Conservation (phyloP, 1,284 basidiomycete genomes). For the Inonotus hispidus region DNA sequence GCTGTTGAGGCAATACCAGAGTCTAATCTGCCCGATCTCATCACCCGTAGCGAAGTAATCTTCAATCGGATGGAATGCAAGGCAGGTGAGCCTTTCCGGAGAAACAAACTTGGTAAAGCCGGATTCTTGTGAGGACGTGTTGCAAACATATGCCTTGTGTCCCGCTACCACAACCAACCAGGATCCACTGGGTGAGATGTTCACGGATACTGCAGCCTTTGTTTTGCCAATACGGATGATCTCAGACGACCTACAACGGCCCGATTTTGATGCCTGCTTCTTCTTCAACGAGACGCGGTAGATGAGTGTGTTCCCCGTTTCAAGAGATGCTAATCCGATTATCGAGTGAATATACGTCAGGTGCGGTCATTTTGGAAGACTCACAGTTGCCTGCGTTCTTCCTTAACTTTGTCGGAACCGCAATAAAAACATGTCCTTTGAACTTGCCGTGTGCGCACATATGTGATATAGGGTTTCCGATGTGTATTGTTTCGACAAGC, state of each 20-base stretch:
- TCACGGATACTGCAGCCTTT: slow-evolving; percentile 56
- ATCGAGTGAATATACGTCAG: slow-evolving; percentile 14
- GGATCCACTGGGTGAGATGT: slow-evolving; percentile 70
- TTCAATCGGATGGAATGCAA: slow-evolving; percentile 86
- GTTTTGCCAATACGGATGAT: slow-evolving; percentile 64
- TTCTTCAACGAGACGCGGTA: slow-evolving; percentile 56
- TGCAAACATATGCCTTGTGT: slow-evolving; percentile 78
- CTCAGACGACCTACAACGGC: slow-evolving; percentile 45
- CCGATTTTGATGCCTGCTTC: slow-evolving; percentile 37
- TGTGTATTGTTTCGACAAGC: slow-evolving; percentile 68
- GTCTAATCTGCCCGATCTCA: slow-evolving; percentile 73
- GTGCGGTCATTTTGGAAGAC: slow-evolving; percentile 14
- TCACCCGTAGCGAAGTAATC: slow-evolving; percentile 96
- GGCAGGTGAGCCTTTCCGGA: slow-evolving; percentile 74
- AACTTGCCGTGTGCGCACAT: slow-evolving; percentile 65
- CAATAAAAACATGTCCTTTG: slow-evolving; percentile 66
- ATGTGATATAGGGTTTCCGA: slow-evolving; percentile 69
- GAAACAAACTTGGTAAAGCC: slow-evolving; percentile 87
- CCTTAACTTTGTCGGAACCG: slow-evolving; percentile 31
- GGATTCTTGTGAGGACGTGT: slow-evolving; percentile 45
- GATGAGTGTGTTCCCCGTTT: slow-evolving; percentile 50
- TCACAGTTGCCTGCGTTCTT: slow-evolving; percentile 33
- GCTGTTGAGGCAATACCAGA: slow-evolving; percentile 89
- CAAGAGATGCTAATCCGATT: slow-evolving; percentile 4
- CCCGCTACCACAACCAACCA: slow-evolving; percentile 82